Evolutionary conservation across 2,329 filamentous ascomycete species (phyloP).

Genomic region (Dactylellina haptotyla): DNA sequence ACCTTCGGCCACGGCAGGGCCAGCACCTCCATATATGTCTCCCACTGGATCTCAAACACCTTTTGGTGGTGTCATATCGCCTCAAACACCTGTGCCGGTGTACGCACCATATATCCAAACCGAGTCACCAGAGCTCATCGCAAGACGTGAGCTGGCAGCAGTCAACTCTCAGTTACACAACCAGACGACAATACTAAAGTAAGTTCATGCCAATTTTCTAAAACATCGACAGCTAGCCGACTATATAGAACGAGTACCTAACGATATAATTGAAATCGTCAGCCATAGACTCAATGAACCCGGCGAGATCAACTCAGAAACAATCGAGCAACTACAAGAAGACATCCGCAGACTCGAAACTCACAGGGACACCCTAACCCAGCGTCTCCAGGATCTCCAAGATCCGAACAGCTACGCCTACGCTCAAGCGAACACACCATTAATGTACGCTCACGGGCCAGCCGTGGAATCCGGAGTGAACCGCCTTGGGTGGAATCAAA

Average conservation of each 20-base stretch:
- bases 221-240: no score
- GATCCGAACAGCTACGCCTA: constrained; percentile 22
- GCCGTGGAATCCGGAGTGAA: neutral
- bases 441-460: constrained; percentile 12
- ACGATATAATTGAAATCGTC: neutral
- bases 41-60: neutral
- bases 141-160: neutral
- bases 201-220: no score
- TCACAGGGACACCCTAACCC: constrained; percentile 5
- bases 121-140: constrained; percentile 29
- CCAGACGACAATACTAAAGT: neutral
- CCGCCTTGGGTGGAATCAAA: no score
- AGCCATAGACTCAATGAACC: neutral
- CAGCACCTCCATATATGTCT: neutral
- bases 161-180: neutral
- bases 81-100: constrained; percentile 25
- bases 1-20: neutral
- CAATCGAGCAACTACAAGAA: constrained; percentile 24
- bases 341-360: constrained; percentile 14
- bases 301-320: no score
- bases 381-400: constrained; percentile 27
- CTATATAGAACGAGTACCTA: neutral
- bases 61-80: neutral
- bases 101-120: constrained; percentile 7
- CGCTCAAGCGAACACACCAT: no score